phyloP scores from a whole-genome alignment of 352 stramenopile species.

The Phytopythium delawarense region DNA sequence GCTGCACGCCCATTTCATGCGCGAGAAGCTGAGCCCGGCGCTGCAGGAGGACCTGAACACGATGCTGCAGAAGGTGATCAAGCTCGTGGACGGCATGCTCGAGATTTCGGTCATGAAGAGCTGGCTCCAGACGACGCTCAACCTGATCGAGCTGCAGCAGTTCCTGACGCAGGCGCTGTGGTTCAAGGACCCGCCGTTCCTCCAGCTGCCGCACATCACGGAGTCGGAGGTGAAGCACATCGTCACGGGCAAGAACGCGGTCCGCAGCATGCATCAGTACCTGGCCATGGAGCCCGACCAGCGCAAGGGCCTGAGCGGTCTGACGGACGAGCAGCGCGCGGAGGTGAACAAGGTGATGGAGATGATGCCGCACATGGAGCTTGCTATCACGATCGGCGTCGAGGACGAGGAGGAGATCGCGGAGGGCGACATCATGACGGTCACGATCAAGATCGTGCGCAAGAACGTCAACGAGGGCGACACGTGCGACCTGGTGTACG shows the following conservation, averaged over 20 bases:
- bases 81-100: slow-evolving; percentile 98
- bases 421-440: slow-evolving; percentile 98
- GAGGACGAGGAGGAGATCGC: slow-evolving; percentile 94
- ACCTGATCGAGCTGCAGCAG: slow-evolving; percentile 97
- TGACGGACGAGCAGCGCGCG: slow-evolving; percentile 89
- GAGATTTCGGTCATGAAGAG: slow-evolving; percentile 96
- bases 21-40: slow-evolving; percentile 70
- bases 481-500: slow-evolving; percentile 94
- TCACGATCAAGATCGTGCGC: slow-evolving; percentile 94
- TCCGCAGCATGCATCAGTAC: slow-evolving; percentile 94
- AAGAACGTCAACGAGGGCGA: slow-evolving; percentile 96
- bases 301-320: slow-evolving; percentile 91
- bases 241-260: slow-evolving; percentile 88
- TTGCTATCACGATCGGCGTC: slow-evolving; percentile 89
- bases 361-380: slow-evolving; percentile 94
- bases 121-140: slow-evolving; percentile 93
- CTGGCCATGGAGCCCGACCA: slow-evolving; percentile 86
- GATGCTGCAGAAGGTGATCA: slow-evolving; percentile 95
- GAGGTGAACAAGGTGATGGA: slow-evolving; percentile 93
- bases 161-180: slow-evolving; percentile 96
- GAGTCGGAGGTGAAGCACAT: slow-evolving; percentile 91
- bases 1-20: slow-evolving; percentile 94
- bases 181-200: slow-evolving; percentile 89
- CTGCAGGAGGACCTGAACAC: slow-evolving; percentile 88
- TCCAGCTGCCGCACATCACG: slow-evolving; percentile 90